A percentile compares a stretch with the other conserved stretches of the same genome.
Evolutionary conservation across 73 alveolate genomes (phyloP).

Genomic region (Breviolum minutum): DNA sequence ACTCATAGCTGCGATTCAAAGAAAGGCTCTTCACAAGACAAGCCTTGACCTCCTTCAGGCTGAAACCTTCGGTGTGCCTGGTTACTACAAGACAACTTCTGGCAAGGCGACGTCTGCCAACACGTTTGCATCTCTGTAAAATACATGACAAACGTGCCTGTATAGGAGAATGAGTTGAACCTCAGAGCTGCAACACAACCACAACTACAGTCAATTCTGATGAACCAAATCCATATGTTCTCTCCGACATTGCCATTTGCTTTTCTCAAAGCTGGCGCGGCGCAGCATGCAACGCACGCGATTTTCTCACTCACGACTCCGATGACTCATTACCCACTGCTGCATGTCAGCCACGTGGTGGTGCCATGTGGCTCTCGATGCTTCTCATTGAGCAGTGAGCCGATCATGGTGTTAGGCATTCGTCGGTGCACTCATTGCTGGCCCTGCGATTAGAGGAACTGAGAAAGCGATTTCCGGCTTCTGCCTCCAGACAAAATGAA

Average conservation of each 20-base stretch:
- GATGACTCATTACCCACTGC: background rate
- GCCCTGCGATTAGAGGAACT: conserved; percentile 36
- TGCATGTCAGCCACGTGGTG: conserved; percentile 3
- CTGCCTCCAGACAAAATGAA: background rate
- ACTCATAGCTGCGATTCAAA: background rate
- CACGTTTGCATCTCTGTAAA: no score
- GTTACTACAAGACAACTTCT: no score
- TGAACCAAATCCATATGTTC: no score
- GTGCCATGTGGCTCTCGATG: background rate
- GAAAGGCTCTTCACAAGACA: background rate
- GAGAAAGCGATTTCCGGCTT: background rate
- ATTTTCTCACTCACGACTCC: background rate
- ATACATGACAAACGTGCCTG: conserved; percentile 1
- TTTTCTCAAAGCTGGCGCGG: background rate
- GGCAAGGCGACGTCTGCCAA: background rate
- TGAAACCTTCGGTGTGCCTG: conserved; percentile 92
- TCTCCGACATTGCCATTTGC: background rate
- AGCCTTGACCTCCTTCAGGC: conserved; percentile 79
- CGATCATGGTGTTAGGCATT: background rate
- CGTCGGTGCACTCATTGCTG: background rate
- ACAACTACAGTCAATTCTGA: background rate
- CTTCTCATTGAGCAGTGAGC: background rate
- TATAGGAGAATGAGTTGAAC: conserved; percentile 65
- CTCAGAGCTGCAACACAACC: conserved; percentile 4
- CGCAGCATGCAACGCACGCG: background rate